phyloP scores from a whole-genome alignment of 352 stramenopile genomes.

The Phytophthora megakarya region DNA sequence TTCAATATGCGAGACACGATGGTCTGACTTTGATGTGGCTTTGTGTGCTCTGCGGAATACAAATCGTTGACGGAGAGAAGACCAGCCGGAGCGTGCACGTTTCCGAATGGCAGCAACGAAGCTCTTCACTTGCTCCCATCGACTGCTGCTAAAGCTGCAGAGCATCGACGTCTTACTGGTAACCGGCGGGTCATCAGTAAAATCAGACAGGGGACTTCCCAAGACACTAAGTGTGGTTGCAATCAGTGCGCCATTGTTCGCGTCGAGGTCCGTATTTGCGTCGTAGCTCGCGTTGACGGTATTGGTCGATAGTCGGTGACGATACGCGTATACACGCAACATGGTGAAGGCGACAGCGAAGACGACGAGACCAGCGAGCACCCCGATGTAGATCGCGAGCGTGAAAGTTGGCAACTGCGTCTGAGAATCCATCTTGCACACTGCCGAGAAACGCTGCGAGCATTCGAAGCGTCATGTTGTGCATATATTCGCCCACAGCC shows the following conservation, averaged over 20 bases:
- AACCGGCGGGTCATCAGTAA: constrained; percentile 1
- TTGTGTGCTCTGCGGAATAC: background rate
- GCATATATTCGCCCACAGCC: background rate
- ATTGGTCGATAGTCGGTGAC: constrained; percentile 23
- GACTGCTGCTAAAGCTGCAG: constrained; percentile 11
- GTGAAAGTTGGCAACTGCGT: constrained; percentile 33
- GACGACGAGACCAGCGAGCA: constrained; percentile 21
- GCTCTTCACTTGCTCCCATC: constrained; percentile 17
- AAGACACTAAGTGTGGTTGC: constrained; percentile 32
- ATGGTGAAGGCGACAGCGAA: constrained; percentile 23
- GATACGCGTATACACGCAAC: constrained; percentile 27
- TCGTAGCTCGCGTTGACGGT: constrained; percentile 19
- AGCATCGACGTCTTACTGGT: constrained; percentile 20
- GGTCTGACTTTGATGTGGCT: background rate
- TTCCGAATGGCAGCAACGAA: constrained; percentile 16
- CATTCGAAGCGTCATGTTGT: constrained; percentile 6
- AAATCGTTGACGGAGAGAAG: constrained; percentile 13
- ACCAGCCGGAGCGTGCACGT: constrained; percentile 2
- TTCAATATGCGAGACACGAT: constrained; percentile 11
- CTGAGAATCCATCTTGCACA: constrained; percentile 27
- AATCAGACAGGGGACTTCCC: constrained; percentile 19
- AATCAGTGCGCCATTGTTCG: constrained; percentile 20
- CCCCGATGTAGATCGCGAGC: constrained; percentile 28
- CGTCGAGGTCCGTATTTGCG: constrained; percentile 7
- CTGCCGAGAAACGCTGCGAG: constrained; percentile 11